Evolutionary conservation across 139 green algal species (phyloP).

Genomic region (Chlorella vulgaris): DNA sequence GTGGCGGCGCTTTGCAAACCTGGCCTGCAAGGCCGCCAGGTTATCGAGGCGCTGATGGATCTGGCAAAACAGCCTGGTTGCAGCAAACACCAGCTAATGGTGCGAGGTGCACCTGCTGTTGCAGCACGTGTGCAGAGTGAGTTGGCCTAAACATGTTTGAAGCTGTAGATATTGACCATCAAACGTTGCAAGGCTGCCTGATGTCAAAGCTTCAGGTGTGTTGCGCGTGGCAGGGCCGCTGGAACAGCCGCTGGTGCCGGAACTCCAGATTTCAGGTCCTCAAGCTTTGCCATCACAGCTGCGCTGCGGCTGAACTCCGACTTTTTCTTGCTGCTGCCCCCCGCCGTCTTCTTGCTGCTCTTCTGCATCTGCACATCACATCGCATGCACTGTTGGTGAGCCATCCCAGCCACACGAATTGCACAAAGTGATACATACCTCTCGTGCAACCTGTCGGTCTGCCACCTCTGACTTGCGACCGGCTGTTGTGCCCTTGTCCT

Average conservation of each 20-base stretch:
- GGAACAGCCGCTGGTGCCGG: not conserved
- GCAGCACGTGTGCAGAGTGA: not conserved
- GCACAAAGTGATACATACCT: conserved; percentile 11
- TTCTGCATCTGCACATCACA: too few relatives aligned
- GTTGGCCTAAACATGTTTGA: not conserved
- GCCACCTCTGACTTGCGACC: conserved; percentile 58
- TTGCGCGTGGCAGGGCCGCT: not conserved
- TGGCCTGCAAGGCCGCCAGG: not conserved
- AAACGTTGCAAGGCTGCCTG: too few relatives aligned
- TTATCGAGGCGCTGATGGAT: not conserved
- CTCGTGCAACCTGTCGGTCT: conserved; percentile 20
- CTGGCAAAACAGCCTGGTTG: not conserved
- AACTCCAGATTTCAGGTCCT: conserved; percentile 40
- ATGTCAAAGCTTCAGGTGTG: conserved; percentile 32
- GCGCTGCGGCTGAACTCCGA: conserved; percentile 60
- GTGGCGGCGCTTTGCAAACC: not conserved
- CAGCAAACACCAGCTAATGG: not conserved
- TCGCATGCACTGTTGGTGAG: too few relatives aligned
- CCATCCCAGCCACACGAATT: too few relatives aligned
- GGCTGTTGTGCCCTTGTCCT: conserved; percentile 42
- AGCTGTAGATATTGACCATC: too few relatives aligned
- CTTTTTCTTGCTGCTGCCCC: not conserved
- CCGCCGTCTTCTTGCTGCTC: not conserved
- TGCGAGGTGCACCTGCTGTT: not conserved
- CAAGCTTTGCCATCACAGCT: conserved; percentile 72